A percentile compares a stretch with the other conserved stretches of the same genome.
phyloP scores from a whole-genome alignment of 2,329 filamentous ascomycete genomes.

The Trichocomaceae sp. region DNA sequence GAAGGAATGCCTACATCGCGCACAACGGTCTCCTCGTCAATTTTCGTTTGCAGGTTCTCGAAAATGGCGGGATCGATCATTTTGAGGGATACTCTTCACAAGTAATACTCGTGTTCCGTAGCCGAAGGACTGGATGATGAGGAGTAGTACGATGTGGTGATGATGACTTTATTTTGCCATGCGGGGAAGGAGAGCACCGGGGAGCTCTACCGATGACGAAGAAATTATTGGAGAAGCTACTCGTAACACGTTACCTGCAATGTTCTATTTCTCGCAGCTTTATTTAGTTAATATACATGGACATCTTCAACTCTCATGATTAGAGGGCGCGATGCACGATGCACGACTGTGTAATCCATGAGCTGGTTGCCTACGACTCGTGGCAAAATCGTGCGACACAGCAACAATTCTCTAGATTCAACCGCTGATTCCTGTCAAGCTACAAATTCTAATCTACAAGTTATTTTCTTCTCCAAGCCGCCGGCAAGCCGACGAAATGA shows the following conservation, averaged over 20 bases:
- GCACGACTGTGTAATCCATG: too few species aligned
- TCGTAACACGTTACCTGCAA: too few species aligned
- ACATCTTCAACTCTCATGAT: too few species aligned
- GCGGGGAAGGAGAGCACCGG: background rate
- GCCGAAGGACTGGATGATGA: background rate
- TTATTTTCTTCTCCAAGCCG: constrained; percentile 50
- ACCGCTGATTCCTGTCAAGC: too few species aligned
- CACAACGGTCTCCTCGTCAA: constrained; percentile 77
- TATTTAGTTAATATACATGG: too few species aligned
- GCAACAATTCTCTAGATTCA: too few species aligned
- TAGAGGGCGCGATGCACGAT: too few species aligned
- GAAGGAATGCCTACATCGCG: constrained; percentile 55
- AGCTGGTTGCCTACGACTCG: too few species aligned
- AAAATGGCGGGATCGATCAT: constrained; percentile 81
- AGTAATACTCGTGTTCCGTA: background rate
- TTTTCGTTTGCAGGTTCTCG: constrained; percentile 75
- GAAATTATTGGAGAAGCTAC: background rate
- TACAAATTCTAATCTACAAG: too few species aligned
- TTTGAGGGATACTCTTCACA: constrained; percentile 20
- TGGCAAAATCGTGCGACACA: too few species aligned
- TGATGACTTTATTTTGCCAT: background rate
- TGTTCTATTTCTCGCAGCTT: too few species aligned
- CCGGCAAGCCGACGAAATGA: constrained; percentile 50
- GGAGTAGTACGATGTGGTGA: background rate
- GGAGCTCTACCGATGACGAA: constrained; percentile 3